Evolutionary conservation across 257 asterid genomes (phyloP).

Genomic region (Nicotiana otophora): DNA sequence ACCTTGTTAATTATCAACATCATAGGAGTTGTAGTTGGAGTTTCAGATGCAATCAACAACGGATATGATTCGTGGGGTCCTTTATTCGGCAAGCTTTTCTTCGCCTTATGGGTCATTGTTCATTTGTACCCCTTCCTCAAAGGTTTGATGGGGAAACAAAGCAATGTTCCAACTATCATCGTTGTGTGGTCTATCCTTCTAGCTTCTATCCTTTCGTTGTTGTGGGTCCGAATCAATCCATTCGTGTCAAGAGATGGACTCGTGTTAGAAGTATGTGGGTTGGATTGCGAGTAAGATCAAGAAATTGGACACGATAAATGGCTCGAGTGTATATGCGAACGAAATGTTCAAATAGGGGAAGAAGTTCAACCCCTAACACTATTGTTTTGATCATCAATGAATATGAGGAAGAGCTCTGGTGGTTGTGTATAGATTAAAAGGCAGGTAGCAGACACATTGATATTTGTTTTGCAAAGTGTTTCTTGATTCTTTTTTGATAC

Average conservation of each 20-base stretch:
- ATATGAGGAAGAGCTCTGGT: not conserved
- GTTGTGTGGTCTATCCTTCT: slow-evolving; percentile 61
- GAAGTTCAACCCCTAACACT: not conserved
- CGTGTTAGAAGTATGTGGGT: slow-evolving; percentile 52
- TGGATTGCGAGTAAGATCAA: slow-evolving; percentile 38
- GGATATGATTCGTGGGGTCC: slow-evolving; percentile 67
- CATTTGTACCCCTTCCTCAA: slow-evolving; percentile 67
- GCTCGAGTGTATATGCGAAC: slow-evolving; percentile 8
- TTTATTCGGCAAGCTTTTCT: slow-evolving; percentile 50
- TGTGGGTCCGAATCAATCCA: slow-evolving; percentile 69
- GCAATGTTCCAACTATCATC: slow-evolving; percentile 51
- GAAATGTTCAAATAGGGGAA: not conserved
- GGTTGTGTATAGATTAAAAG: slow-evolving; percentile 12
- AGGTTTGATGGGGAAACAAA: slow-evolving; percentile 58
- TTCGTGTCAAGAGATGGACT: slow-evolving; percentile 43
- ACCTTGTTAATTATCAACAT: slow-evolving; percentile 48
- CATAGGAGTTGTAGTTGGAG: slow-evolving; percentile 50
- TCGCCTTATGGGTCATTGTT: slow-evolving; percentile 57
- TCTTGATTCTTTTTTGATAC: slow-evolving; percentile 11
- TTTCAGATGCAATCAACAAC: slow-evolving; percentile 52
- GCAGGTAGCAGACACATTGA: slow-evolving; percentile 12
- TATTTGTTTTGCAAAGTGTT: slow-evolving; percentile 14
- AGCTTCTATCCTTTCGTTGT: slow-evolving; percentile 57
- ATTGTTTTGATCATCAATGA: slow-evolving; percentile 4
- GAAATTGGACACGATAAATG: not conserved